Percentiles rank a stretch among this genome's conserved stretches.
Evolutionary conservation across 2,329 filamentous ascomycete genomes (phyloP).

Genomic region (Triangularia setosa): DNA sequence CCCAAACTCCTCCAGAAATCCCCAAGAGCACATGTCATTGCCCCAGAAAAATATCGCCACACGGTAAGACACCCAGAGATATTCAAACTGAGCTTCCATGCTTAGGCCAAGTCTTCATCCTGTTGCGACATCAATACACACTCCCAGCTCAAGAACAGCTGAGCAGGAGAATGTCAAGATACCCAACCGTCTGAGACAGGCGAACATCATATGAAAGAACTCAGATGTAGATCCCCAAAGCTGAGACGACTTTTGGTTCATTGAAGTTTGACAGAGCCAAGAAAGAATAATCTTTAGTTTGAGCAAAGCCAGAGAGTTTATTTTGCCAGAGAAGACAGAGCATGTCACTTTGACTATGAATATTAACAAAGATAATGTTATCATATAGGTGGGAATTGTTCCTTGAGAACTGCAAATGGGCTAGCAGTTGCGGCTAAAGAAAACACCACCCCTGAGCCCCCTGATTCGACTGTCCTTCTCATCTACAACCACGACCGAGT

Average conservation of each 20-base stretch:
- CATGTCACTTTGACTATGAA: no score
- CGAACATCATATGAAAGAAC: background rate
- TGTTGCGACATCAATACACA: background rate
- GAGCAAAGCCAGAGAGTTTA: background rate
- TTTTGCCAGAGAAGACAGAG: no score
- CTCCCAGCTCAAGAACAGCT: background rate
- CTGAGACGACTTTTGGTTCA: background rate
- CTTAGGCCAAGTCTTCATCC: background rate
- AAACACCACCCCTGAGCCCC: no score
- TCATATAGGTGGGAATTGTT: no score
- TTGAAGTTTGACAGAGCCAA: background rate
- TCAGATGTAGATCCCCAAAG: background rate
- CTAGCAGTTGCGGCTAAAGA: no score
- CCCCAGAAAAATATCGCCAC: background rate
- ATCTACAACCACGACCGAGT: no score
- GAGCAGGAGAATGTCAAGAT: background rate
- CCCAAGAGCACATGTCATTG: background rate
- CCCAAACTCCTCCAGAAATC: background rate
- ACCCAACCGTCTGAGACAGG: background rate
- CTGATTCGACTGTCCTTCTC: no score
- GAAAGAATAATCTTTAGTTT: background rate
- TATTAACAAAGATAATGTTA: no score
- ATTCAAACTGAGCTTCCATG: background rate
- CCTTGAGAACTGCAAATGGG: no score
- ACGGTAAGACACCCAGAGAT: background rate